Evolutionary conservation across 2,329 filamentous ascomycete species (phyloP).

Genomic region (Paracoccidioides brasiliensis): DNA sequence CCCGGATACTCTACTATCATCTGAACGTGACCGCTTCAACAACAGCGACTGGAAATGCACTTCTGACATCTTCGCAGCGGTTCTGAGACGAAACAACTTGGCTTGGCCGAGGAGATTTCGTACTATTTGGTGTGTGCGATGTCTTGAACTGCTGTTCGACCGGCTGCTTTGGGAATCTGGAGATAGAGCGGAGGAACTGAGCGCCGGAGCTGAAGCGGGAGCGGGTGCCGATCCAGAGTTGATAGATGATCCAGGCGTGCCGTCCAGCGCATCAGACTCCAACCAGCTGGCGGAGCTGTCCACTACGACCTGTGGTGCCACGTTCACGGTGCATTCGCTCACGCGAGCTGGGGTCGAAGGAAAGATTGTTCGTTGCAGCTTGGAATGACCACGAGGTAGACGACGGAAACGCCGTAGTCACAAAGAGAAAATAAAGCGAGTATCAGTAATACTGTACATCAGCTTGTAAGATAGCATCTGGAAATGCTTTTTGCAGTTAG

Average conservation of each 20-base stretch:
- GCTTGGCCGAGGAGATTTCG: constrained; percentile 30
- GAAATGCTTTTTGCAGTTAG: not conserved
- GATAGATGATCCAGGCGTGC: constrained; percentile 10
- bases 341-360: constrained; percentile 9
- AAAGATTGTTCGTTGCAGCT: not conserved
- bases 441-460: not conserved
- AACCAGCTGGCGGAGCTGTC: constrained; percentile 33
- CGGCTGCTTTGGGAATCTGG: not conserved
- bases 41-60: constrained; percentile 24
- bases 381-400: not conserved
- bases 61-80: constrained; percentile 31
- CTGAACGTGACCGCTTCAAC: constrained; percentile 27
- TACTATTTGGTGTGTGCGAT: constrained; percentile 25
- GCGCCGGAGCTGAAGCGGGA: not conserved
- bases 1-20: constrained; percentile 20
- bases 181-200: not conserved
- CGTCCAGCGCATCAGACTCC: constrained; percentile 28
- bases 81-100: constrained; percentile 27
- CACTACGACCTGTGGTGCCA: constrained; percentile 27
- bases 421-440: not conserved
- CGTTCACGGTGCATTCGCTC: constrained; percentile 22
- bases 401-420: not conserved
- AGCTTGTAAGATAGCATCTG: not conserved
- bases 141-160: constrained; percentile 2
- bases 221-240: not conserved